Conservation (phyloP, 208 protist genomes). For the Leishmania arabica region DNA sequence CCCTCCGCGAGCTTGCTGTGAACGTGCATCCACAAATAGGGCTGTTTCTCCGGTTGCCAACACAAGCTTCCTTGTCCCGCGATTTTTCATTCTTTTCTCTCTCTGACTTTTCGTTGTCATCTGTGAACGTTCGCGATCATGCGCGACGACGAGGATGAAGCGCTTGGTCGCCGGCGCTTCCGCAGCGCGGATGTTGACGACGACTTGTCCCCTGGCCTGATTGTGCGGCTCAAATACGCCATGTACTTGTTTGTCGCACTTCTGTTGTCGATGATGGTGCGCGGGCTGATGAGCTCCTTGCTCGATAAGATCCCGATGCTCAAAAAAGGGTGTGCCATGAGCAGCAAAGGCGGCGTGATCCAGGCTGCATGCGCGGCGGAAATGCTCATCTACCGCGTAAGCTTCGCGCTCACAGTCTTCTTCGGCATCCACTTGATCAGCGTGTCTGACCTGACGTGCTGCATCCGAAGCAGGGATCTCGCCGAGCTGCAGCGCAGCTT, state of each 20-base stretch:
- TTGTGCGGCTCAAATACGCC: conserved; percentile 81
- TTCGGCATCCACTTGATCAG: conserved; percentile 83
- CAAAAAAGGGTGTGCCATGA: conserved; percentile 56
- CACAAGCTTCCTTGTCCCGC: too few species aligned
- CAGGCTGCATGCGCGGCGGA: conserved; percentile 64
- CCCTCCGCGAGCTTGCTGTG: neutral
- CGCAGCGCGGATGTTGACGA: conserved; percentile 38
- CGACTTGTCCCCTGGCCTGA: conserved; percentile 52
- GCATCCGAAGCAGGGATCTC: conserved; percentile 68
- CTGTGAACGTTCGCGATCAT: conserved; percentile 3
- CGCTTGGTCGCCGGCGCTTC: conserved; percentile 16
- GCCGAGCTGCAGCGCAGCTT: conserved; percentile 79
- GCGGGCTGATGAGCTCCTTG: conserved; percentile 42
- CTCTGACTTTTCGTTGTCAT: neutral
- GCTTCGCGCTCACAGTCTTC: conserved; percentile 81
- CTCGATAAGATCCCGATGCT: conserved; percentile 66
- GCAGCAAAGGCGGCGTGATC: conserved; percentile 16
- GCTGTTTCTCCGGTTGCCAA: neutral
- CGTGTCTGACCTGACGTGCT: conserved; percentile 91
- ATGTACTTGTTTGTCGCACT: conserved; percentile 82
- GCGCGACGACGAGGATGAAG: conserved; percentile 19
- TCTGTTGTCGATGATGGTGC: conserved; percentile 62
- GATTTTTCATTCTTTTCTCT: neutral
- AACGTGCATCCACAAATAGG: neutral
- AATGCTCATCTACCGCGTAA: conserved; percentile 86